Conservation (phyloP, 2,329 filamentous ascomycete species). For the Graphilbum sp. region DNA sequence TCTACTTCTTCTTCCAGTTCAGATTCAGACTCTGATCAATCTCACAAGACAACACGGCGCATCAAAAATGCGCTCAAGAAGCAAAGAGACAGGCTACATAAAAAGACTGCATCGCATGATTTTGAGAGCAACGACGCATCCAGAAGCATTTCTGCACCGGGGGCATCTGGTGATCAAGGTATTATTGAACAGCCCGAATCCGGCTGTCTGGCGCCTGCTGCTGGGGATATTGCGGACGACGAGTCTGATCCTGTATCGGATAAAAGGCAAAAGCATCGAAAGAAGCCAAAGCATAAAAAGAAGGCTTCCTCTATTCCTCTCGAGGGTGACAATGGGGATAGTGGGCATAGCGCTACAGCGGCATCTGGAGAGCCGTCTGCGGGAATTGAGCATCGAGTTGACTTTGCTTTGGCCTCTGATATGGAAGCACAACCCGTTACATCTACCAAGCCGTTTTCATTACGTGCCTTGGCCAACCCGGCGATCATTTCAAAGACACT, state of each 20-base stretch:
- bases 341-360: too few relatives aligned
- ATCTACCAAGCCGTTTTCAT: conserved; percentile 15
- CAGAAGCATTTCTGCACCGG: too few relatives aligned
- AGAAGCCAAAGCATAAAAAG: too few relatives aligned
- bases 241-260: too few relatives aligned
- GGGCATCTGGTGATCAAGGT: too few relatives aligned
- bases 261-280: too few relatives aligned
- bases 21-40: conserved; percentile 30
- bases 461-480: conserved; percentile 25
- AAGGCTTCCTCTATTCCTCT: too few relatives aligned
- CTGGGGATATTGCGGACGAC: too few relatives aligned
- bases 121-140: conserved; percentile 19
- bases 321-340: too few relatives aligned
- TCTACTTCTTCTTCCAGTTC: conserved; percentile 42
- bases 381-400: conserved; percentile 20
- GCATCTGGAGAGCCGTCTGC: background rate
- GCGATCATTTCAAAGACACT: conserved; percentile 35
- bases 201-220: too few relatives aligned
- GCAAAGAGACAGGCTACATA: conserved; percentile 40
- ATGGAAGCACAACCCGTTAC: conserved; percentile 18
- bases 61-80: conserved; percentile 46
- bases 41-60: conserved; percentile 34
- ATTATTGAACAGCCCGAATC: too few relatives aligned
- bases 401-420: conserved; percentile 21
- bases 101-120: conserved; percentile 25